Conservation (phyloP, 441 rosid species). For the Adansonia gregorii region DNA sequence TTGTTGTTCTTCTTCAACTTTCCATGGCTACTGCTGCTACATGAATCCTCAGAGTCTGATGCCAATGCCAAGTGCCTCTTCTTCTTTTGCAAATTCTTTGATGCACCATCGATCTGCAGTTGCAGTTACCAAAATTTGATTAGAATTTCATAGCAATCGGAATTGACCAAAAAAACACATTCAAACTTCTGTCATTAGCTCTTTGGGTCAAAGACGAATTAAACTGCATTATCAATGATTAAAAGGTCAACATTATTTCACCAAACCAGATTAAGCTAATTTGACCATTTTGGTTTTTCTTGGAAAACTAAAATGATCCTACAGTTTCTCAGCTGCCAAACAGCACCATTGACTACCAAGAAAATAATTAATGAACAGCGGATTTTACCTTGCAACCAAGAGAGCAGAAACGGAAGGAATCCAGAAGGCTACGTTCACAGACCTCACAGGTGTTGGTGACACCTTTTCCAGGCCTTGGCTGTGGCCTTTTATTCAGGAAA, state of each 20-base stretch:
- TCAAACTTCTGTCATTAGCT: too few relatives aligned
- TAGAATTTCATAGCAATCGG: not conserved
- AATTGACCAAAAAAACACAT: not conserved
- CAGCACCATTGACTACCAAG: not conserved
- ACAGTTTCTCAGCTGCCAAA: conserved; percentile 33
- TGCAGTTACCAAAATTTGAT: not conserved
- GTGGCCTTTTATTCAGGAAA: conserved; percentile 92
- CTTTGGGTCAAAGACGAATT: not conserved
- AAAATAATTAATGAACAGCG: not conserved
- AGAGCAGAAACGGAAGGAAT: conserved; percentile 93
- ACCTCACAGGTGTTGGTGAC: conserved; percentile 92
- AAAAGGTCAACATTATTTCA: not conserved
- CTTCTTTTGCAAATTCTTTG: conserved; percentile 57
- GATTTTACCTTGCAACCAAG: conserved; percentile 91
- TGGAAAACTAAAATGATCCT: not conserved
- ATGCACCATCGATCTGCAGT: conserved; percentile 66
- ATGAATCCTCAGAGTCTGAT: conserved; percentile 77
- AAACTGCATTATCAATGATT: too few relatives aligned
- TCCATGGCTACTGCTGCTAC: conserved; percentile 62
- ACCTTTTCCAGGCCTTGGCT: conserved; percentile 95
- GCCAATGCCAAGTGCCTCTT: conserved; percentile 45
- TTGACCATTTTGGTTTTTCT: conserved; percentile 13
- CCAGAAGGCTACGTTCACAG: conserved; percentile 94
- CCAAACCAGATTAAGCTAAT: not conserved
- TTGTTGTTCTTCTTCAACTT: conserved; percentile 36